Evolutionary conservation across 495 filamentous ascomycete genomes (phyloP), one percentile per base, ranked within the genome.

Genomic region (Penicillium cosmopolitanum): DNA sequence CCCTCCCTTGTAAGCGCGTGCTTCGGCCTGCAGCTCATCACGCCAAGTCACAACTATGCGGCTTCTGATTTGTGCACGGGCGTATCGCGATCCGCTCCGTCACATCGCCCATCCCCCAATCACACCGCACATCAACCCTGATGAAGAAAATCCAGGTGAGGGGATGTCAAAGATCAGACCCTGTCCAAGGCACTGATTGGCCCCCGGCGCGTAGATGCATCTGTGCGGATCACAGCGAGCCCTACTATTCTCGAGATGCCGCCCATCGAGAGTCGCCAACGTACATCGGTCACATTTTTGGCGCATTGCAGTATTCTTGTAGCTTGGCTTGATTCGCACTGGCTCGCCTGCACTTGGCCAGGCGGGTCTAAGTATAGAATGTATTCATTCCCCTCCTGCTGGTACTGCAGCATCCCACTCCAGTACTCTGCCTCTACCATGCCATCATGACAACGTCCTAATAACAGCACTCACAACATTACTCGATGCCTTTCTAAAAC

Each of bases 11-110:
- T 28, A 40, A 57, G 47, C 57, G 67, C 38, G 65, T 67, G 62
- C 67, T 28, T 55, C 58, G n/a, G 56, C 43, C 57, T 71, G 68
- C 68, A 71, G 43, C 59, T 66, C 58, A 55, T 71, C 68, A 71
- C 68, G 61, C 68, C 65, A 66, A 70, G 62, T 6, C 23, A 16
- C 12, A 19, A 18, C 55, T 35, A 34, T 16, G 15, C 34, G 53
- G 33, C n/a, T 40, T 46, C 43, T 70, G 68, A 70, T 68, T 68
- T 50, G 68, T 53, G 15, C 50, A 50, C 40, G 34, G 23, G 46
- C n/a, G 47, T 63, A 58, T 50, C 6, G 40, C 56, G 60, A 62
- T 66, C 66, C 68, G 61, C 68, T 55, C 57, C 46, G 55, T 71
- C 68, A 68, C 66, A 66, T 66, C 66, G 10, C 34, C 36, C 13